These are phyloP conservation scores for Pelargonium citronellum DNA, from an alignment of 441 rosid species.

Conservation along the genomic window DNA sequence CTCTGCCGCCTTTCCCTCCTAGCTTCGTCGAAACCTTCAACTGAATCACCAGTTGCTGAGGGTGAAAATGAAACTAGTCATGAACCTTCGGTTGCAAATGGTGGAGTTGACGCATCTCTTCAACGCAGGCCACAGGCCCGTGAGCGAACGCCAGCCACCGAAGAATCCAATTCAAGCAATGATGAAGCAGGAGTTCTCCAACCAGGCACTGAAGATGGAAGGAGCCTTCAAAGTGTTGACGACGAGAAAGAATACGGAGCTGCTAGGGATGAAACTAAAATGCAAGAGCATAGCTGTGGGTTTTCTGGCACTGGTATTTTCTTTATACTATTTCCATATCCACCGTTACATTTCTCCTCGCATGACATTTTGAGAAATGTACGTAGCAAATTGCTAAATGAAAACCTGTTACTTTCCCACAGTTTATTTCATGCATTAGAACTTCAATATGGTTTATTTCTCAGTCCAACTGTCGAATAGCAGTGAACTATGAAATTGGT, in stretches of 20 bases:
- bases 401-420: too few species aligned
- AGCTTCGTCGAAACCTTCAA: constrained; percentile 30
- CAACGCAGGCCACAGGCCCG: not conserved
- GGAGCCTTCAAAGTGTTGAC: not conserved
- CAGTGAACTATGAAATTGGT: too few species aligned
- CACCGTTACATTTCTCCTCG: too few species aligned
- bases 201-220: not conserved
- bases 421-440: too few species aligned
- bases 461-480: too few species aligned
- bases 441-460: too few species aligned
- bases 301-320: too few species aligned
- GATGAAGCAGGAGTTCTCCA: not conserved
- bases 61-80: not conserved
- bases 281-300: not conserved
- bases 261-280: not conserved
- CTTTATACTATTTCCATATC: too few species aligned
- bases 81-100: not conserved
- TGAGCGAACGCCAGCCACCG: not conserved
- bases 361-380: too few species aligned
- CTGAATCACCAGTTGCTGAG: constrained; percentile 22
- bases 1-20: constrained; percentile 75
- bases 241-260: not conserved
- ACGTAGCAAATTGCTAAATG: too few species aligned
- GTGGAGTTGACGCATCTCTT: not conserved
- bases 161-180: not conserved